These are phyloP conservation scores for Pichia sp. DNA, from an alignment of 1,139 yeast species.

Conservation along the genomic window DNA sequence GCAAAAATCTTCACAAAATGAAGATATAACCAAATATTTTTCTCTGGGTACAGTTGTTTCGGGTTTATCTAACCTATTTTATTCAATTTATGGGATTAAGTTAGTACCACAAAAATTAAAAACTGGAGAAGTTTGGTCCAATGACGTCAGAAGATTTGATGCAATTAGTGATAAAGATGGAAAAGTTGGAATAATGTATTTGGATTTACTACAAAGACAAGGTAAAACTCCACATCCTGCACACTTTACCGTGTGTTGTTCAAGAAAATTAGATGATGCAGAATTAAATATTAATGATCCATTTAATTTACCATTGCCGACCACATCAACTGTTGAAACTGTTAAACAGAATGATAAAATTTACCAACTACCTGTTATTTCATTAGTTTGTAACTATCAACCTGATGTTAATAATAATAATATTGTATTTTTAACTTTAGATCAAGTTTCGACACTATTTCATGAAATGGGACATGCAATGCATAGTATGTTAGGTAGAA, in stretches of 20 bases:
- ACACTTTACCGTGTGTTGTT: slow-evolving; percentile 95
- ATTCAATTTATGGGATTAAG: slow-evolving; percentile 66
- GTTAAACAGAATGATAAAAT: slow-evolving; percentile 34
- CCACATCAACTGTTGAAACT: slow-evolving; percentile 31
- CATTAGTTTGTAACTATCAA: slow-evolving; percentile 81
- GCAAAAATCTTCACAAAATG: slow-evolving; percentile 32
- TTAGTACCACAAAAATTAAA: slow-evolving; percentile 49
- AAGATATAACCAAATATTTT: slow-evolving; percentile 54
- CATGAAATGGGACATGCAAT: slow-evolving; percentile 99
- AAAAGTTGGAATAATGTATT: slow-evolving; percentile 55
- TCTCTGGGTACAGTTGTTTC: slow-evolving; percentile 84
- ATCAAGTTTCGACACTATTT: slow-evolving; percentile 87
- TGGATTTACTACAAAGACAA: slow-evolving; percentile 57
- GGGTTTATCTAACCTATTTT: slow-evolving; percentile 70
- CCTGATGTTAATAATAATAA: slow-evolving; percentile 22
- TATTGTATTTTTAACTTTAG: slow-evolving; percentile 51
- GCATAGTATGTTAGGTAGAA: slow-evolving; percentile 94
- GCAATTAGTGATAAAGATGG: slow-evolving; percentile 60
- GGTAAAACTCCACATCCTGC: slow-evolving; percentile 76
- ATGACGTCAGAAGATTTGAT: slow-evolving; percentile 77
- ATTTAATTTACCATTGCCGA: slow-evolving; percentile 24
- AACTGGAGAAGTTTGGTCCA: slow-evolving; percentile 84
- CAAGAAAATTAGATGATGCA: slow-evolving; percentile 59
- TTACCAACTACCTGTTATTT: slow-evolving; percentile 83
- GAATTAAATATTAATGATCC: slow-evolving; percentile 29